phyloP scores from a whole-genome alignment of 192 early-diverging fungal species.

The Backusella mclennaniae region DNA sequence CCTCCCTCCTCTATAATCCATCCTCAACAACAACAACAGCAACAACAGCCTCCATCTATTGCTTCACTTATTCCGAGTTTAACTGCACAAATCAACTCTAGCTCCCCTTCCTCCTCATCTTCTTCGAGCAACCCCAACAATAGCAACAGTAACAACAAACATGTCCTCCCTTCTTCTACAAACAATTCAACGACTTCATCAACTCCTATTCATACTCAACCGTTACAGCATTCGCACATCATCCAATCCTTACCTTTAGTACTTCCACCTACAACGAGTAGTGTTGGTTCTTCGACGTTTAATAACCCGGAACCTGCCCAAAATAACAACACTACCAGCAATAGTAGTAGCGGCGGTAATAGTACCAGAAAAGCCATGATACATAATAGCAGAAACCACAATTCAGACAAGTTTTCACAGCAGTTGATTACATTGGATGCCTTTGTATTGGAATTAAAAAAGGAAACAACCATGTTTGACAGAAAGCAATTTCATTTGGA shows the following conservation, averaged over 20 bases:
- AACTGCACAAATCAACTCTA: background rate
- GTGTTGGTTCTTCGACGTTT: background rate
- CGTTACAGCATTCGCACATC: background rate
- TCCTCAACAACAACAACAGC: background rate
- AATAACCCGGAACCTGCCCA: background rate
- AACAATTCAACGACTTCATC: background rate
- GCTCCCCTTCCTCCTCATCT: background rate
- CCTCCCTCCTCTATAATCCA: background rate
- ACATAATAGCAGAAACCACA: background rate
- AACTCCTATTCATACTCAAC: slow-evolving; percentile 4
- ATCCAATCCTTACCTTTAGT: background rate
- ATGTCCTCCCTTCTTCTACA: background rate
- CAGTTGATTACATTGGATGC: slow-evolving; percentile 11
- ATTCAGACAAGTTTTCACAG: background rate
- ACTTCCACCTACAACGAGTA: background rate
- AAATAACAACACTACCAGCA: background rate
- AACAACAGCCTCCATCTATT: background rate
- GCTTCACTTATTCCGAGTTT: background rate
- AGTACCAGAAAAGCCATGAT: background rate
- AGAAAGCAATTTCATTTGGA: slow-evolving; percentile 26
- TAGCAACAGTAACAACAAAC: background rate
- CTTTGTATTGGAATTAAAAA: slow-evolving; percentile 19
- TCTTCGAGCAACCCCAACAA: background rate
- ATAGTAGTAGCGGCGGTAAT: background rate
- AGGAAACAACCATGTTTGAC: slow-evolving; percentile 22